A percentile compares a stretch with the other conserved stretches of the same genome.
These are phyloP conservation scores for Scheffersomyces amazonensis DNA, from an alignment of 805 yeast genomes.

Conservation along the genomic window DNA sequence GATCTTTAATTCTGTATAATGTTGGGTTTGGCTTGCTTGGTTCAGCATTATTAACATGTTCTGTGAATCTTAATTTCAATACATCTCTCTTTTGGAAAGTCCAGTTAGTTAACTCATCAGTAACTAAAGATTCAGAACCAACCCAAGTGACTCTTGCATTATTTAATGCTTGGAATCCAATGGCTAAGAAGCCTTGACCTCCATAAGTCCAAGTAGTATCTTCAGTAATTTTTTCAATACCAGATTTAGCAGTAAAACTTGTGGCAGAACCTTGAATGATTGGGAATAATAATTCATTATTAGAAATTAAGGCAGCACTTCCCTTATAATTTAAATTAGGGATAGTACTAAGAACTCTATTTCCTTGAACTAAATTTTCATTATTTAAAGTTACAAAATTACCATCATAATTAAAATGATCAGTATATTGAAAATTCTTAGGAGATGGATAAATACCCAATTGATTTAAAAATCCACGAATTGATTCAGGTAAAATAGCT, in stretches of 20 bases:
- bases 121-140: conserved; percentile 62
- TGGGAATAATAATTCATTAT: conserved; percentile 70
- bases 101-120: conserved; percentile 50
- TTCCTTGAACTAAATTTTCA: conserved; percentile 21
- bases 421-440: conserved; percentile 59
- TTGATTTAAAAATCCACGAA: conserved; percentile 68
- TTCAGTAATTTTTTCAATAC: conserved; percentile 34
- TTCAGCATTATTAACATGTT: conserved; percentile 51
- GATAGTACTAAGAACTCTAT: conserved; percentile 14
- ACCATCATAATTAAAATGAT: conserved; percentile 52
- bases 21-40: conserved; percentile 38
- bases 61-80: conserved; percentile 51
- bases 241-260: conserved; percentile 53
- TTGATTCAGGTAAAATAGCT: conserved; percentile 32
- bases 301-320: conserved; percentile 66
- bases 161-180: conserved; percentile 73
- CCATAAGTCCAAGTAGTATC: conserved; percentile 75
- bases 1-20: conserved; percentile 74
- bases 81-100: conserved; percentile 67
- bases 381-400: conserved; percentile 26
- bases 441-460: conserved; percentile 85
- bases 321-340: conserved; percentile 36
- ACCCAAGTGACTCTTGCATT: conserved; percentile 81
- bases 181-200: conserved; percentile 70
- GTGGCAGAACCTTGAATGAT: conserved; percentile 63